phyloP scores from a whole-genome alignment of 495 filamentous ascomycete genomes.

The Penicillium paradoxum region DNA sequence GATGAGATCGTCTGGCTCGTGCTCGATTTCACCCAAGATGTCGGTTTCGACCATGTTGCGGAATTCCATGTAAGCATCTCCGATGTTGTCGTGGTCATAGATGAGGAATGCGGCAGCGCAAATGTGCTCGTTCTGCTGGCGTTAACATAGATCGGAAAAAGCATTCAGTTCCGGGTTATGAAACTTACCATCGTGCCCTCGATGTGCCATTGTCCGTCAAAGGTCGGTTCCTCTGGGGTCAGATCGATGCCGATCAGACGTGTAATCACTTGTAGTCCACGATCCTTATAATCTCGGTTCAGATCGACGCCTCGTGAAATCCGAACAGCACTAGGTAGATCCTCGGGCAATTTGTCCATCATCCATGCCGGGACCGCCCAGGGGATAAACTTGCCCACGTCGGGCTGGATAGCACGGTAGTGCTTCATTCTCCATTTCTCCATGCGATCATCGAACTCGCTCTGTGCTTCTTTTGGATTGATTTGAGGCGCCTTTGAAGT shows the following conservation, averaged over 20 bases:
- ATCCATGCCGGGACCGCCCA: slow-evolving; percentile 29
- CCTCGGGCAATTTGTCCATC: slow-evolving; percentile 22
- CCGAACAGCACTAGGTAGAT: slow-evolving; percentile 19
- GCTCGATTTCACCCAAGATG: slow-evolving; percentile 26
- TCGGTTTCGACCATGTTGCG: slow-evolving; percentile 27
- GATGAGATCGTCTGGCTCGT: slow-evolving; percentile 22
- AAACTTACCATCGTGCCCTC: no score
- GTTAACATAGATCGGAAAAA: no score
- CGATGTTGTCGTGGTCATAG: slow-evolving; percentile 25
- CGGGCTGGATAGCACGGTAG: slow-evolving; percentile 25
- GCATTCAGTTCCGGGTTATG: no score
- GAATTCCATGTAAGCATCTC: slow-evolving; percentile 17
- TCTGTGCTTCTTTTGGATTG: slow-evolving; percentile 16
- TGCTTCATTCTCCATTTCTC: slow-evolving; percentile 26
- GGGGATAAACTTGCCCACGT: slow-evolving; percentile 27
- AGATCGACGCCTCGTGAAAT: slow-evolving; percentile 27
- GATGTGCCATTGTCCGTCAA: slow-evolving; percentile 31
- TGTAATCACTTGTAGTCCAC: slow-evolving; percentile 37
- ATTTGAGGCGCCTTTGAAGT: slow-evolving; percentile 17
- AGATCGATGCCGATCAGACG: slow-evolving; percentile 34
- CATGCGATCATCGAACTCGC: slow-evolving; percentile 22
- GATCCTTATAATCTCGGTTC: slow-evolving; percentile 34
- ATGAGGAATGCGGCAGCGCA: slow-evolving; percentile 28
- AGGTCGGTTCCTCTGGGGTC: slow-evolving; percentile 26
- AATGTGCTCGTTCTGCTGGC: slow-evolving; percentile 44